A percentile compares a stretch with the other conserved stretches of the same genome.
phyloP scores from a whole-genome alignment of 1,139 yeast genomes.

The Debaryomyces subglobosus region DNA sequence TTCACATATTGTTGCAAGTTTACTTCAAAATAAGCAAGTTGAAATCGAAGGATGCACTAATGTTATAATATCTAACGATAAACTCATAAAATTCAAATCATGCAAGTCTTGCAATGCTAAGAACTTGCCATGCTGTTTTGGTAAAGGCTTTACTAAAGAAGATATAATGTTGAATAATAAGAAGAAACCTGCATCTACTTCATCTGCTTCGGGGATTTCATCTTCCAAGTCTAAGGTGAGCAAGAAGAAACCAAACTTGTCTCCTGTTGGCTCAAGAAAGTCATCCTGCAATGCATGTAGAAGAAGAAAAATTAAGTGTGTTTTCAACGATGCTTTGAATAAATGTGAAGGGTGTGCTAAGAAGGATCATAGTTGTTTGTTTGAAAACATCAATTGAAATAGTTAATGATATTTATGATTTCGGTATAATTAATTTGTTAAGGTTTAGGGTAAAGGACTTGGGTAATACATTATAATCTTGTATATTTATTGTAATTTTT shows the following conservation, averaged over 20 bases:
- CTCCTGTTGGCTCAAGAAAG: slow-evolving; percentile 23
- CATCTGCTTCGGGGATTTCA: not conserved
- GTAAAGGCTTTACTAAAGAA: slow-evolving; percentile 63
- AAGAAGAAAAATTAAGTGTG: slow-evolving; percentile 43
- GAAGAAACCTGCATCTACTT: slow-evolving; percentile 15
- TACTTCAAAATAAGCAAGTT: slow-evolving; percentile 9
- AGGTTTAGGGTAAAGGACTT: slow-evolving; percentile 1
- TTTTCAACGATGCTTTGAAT: slow-evolving; percentile 28
- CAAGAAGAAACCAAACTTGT: slow-evolving; percentile 3
- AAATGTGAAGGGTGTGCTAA: slow-evolving; percentile 43
- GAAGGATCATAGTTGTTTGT: slow-evolving; percentile 37
- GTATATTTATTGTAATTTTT: slow-evolving; percentile 6
- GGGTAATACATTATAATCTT: slow-evolving; percentile 6
- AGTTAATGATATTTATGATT: not conserved
- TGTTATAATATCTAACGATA: slow-evolving; percentile 29
- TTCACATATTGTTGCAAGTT: slow-evolving; percentile 4
- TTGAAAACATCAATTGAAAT: slow-evolving; percentile 18
- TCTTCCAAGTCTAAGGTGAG: slow-evolving; percentile 3
- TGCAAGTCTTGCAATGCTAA: slow-evolving; percentile 54
- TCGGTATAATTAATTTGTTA: slow-evolving; percentile 1
- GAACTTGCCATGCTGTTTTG: slow-evolving; percentile 49
- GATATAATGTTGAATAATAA: slow-evolving; percentile 43
- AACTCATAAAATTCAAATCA: slow-evolving; percentile 50
- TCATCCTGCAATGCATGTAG: slow-evolving; percentile 41
- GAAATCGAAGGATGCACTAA: slow-evolving; percentile 11